Evolutionary conservation across 129 eudicot species (phyloP), one percentile per base, ranked within the genome.

Genomic region (Flaveria ramosissima): DNA sequence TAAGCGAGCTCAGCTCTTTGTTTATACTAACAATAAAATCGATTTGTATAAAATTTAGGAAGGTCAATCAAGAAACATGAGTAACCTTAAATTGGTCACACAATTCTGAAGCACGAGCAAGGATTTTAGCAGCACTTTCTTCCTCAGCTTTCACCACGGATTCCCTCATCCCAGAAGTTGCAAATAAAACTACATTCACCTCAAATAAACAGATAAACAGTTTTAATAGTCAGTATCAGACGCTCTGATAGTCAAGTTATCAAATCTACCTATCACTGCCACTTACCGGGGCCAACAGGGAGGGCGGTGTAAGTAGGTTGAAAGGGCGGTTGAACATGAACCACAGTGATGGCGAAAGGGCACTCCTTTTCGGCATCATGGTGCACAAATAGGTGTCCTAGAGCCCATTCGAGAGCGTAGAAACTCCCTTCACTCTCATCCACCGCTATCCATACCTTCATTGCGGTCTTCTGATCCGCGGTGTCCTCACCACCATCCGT

Each of bases 91-190:
- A 63, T 68, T 80, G n/a, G 45, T 80, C 79, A 62, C 92, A 89
- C 66, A 83, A 42, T 30, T 77, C 71, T 36, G 81, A 42, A 8
- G 92, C 89, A 8, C 89, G 92, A 32, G 96, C 80, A 46, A 89
- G 87, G 41, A 89, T 71, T 46, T 72, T 51, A 12, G 86, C 85
- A 65, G 89, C 86, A 26, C 79, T 87, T 52, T 89, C 81, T 21
- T 78, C 86, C 55, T 84, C 88, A 0, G 86, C 96, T 72, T 89
- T 85, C 68, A 24, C 68, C 71, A 87, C 84, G 6, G 89, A 77
- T n/a, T 89, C 92, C 47, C 80, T 71, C 83, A 87, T 84, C 68
- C 78, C 70, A 14, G 87, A 83, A 4, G 91, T 71, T n/a, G 91
- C 73, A 79, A 84, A 82, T 17, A 84, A 71, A 61, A 82, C 91